Evolutionary conservation across 768 basidiomycete genomes (phyloP), one percentile per base, ranked within the genome.

Genomic region (Phaffia australis): DNA sequence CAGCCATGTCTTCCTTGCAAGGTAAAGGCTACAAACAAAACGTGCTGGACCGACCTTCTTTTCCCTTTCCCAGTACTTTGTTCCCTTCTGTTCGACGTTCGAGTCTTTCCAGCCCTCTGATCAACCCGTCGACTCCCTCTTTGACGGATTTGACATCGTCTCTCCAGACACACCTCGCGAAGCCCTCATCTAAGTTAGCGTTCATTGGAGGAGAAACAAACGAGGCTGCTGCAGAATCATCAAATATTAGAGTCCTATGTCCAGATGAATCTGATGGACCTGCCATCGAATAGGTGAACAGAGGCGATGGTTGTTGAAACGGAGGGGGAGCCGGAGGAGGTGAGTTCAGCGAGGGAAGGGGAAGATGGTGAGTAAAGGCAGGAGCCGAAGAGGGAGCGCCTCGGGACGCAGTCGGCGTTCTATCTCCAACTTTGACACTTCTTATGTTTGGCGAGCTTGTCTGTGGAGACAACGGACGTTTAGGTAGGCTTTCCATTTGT

Each of bases 41-140:
- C 4, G 11, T 27, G 8, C 5, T 23, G 47, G 19, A 55, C 64
- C 23, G 2, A 52, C 64, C 64, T 54, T 59, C 58, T 59, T 57
- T 65, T 29, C 58, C 64, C 64, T 61, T 60, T 60, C 65, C 66
- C 71, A 70, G 66, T 11, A 55, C 69, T 29, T 55, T 59, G 54
- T 57, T 50, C 29, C 67, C 65, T 29, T 60, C 70, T 23, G 46
- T 19, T 54, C 63, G 48, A 8, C 70, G 64, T 42, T 69, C 42
- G 60, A 58, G 74, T 58, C 52, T 71, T 69, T 65, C 72, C 71
- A 67, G 72, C 74, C 32, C 50, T 42, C 29, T 19, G n/a, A 55
- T 51, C 14, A 77, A 56, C 35, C 76, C 76, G 69, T 75, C 75
- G 42, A 76, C 56, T 65, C 76, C 74, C 59, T 76, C 75, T 61